Base-by-base conservation (phyloP, 1,284 basidiomycete genomes). In the Pholiota adiposa region DNA sequence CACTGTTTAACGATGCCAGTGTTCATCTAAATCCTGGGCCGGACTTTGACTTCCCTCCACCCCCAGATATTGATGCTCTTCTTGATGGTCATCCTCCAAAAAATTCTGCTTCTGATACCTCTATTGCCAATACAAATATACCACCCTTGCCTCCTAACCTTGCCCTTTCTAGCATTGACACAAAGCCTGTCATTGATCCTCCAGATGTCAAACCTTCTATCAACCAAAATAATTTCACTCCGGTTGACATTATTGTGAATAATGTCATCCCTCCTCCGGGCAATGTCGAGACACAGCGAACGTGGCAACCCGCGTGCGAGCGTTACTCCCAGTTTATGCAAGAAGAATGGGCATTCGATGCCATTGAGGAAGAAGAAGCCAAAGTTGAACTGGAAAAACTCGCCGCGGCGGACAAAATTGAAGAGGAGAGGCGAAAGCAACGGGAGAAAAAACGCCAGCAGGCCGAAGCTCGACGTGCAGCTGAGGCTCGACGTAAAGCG, bases 21-120 rank as follows among this genome's bases (percentile, higher is more conserved):
- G 92, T 95, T 5, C 83, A 77, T 48, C 82, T 97, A 62, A 97
- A 98, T 71, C 87, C 95, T 29, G 96, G 96, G 0, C 95, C 96
- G 0, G 73, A 90, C 52, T 98, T 97, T 70, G 83, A 83, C 1
- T 92, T 84, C 68, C 85, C 91, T 1, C 96, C 95, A 3, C 88
- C 89, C 1, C 73, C 79, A 14, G 87, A 93, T 64, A 84, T 93
- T 62, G 91, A 93, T 65, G 79, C 80, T 3, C 67, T 85, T 44
- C 77, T 90, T n/a, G 75, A 75, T 41, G 51, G 50, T 14, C 61
- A 59, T 52, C 48, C 61, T 18, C 36, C 51, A 3, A 61, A 56
- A 27, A 41, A 14, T 43, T 27, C 41, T 18, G 34, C 21, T 2
- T 50, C 48, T 31, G 41, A 53, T 3, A 29, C 48, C 46, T 7